Percentiles rank a stretch among this genome's conserved stretches.
Evolutionary conservation across 2,329 filamentous ascomycete genomes (phyloP).

Genomic region (Cadophora sp.): DNA sequence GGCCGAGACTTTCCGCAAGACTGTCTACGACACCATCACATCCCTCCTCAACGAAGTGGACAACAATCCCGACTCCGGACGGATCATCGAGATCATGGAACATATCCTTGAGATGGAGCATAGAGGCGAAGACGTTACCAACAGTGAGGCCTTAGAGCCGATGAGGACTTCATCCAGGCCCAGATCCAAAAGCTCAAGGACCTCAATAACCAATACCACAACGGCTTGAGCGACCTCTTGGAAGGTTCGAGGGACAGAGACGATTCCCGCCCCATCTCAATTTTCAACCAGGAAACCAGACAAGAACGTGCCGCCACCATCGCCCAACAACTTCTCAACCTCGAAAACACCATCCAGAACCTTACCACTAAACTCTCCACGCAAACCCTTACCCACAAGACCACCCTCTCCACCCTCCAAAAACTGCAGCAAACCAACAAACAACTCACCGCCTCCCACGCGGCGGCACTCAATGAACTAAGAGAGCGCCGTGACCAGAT

Average conservation of each 20-base stretch:
- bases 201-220: background rate
- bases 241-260: background rate
- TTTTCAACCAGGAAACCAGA: background rate
- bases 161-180: background rate
- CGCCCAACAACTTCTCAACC: background rate
- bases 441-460: background rate
- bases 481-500: slow-evolving; percentile 7
- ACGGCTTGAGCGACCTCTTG: background rate
- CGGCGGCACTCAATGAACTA: background rate
- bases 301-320: background rate
- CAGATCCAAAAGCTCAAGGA: background rate
- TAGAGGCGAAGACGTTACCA: background rate
- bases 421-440: background rate
- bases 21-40: background rate
- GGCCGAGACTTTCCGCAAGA: background rate
- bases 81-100: background rate
- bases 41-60: background rate
- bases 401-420: background rate
- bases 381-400: background rate
- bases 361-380: background rate
- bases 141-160: background rate
- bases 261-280: background rate
- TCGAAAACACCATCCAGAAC: background rate
- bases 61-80: background rate
- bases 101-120: background rate